Evolutionary conservation across 2,329 filamentous ascomycete species (phyloP), one percentile per base, ranked within the genome.

Genomic region (Paramyrothecium roridum): DNA sequence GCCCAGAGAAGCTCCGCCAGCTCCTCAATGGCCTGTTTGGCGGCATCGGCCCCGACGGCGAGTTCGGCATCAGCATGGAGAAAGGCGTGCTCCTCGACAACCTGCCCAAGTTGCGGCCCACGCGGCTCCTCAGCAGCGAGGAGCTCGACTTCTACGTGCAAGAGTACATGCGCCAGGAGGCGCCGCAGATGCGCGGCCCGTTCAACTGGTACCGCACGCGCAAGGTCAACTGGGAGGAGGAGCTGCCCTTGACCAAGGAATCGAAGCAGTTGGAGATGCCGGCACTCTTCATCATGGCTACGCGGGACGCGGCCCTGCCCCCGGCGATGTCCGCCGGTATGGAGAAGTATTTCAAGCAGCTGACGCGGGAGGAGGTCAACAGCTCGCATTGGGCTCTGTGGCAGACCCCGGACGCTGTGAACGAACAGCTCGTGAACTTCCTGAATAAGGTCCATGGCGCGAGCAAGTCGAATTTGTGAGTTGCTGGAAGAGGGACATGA

Each of bases 151-250:
- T 85, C 73, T 97, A 97, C 70, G 84, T 84, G 19, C 73, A 82
- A 30, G 80, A 92, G 73, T 96, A 87, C 72, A 71, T 77, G n/a
- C 80, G 82, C 46, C 82, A 87, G 66, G 50, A 59, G 17, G 60
- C 57, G 10, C 69, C 67, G 7, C 91, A 91, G 48, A 72, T 98
- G 61, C 84, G 87, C 60, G 91, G 91, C 1, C 90, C 91, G 17
- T 77, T 91, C 57, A 95, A 93, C 73, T 97, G 91, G 90, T 99
- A 99, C 75, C 86, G 92, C 47, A 89, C 83, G 3, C 78, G 83
- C 20, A 76, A 83, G 69, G 71, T 87, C 59, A 96, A 96, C 72
- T 89, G 80, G 67, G 82, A 90, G 45, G 91, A 97, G 59, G 95
- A 97, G 66, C 61, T 70, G 50, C 69, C 77, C 46, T 75, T 90